These are phyloP conservation scores for Triticum urartu DNA, from an alignment of 176 grass and related monocot species.

Conservation along the genomic window DNA sequence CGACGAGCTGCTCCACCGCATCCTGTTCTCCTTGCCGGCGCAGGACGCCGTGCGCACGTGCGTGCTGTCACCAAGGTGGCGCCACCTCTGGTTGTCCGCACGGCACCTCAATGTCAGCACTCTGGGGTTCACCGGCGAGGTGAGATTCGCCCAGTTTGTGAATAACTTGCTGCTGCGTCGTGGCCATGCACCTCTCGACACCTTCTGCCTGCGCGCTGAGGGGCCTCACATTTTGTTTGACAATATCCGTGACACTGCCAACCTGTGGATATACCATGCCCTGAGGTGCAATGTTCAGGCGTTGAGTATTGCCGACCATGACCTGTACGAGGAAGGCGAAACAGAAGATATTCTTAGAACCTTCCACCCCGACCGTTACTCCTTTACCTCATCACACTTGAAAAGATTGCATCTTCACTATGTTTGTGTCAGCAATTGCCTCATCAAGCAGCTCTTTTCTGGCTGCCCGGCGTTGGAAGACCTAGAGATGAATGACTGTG, in stretches of 20 bases:
- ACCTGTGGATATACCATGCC: slow-evolving; percentile 17
- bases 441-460: slow-evolving; percentile 7
- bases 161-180: neutral
- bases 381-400: slow-evolving; percentile 9
- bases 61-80: neutral
- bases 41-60: neutral
- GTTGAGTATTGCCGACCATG: neutral
- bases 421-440: neutral
- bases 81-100: neutral
- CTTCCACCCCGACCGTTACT: too few relatives aligned
- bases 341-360: too few relatives aligned
- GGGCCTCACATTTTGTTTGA: neutral
- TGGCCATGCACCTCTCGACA: neutral
- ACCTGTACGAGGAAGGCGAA: too few relatives aligned
- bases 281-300: slow-evolving; percentile 1
- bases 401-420: neutral
- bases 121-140: too few relatives aligned
- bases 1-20: neutral
- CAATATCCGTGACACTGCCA: neutral
- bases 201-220: neutral
- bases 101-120: too few relatives aligned
- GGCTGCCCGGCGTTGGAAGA: slow-evolving; percentile 8
- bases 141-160: neutral
- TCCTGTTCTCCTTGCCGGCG: neutral
- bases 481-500: neutral